A percentile compares a stretch with the other conserved stretches of the same genome.
These are phyloP conservation scores for Pichia thaimueangensis DNA, from an alignment of 805 yeast species.

Conservation along the genomic window DNA sequence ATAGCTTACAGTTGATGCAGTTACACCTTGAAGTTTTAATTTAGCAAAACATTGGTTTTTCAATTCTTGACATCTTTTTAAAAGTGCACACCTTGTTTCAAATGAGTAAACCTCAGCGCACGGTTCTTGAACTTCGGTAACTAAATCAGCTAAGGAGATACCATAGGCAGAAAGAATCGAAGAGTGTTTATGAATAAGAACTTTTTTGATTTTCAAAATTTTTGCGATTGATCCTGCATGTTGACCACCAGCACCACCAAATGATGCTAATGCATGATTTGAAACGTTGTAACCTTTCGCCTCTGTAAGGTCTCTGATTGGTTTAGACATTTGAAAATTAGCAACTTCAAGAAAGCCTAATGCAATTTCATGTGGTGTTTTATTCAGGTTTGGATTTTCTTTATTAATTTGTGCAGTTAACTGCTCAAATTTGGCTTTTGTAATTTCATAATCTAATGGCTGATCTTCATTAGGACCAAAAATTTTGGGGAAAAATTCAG, in stretches of 20 bases:
- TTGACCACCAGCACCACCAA: conserved; percentile 95
- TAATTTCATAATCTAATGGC: conserved; percentile 52
- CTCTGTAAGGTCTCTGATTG: conserved; percentile 78
- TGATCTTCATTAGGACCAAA: conserved; percentile 79
- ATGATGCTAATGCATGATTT: conserved; percentile 67
- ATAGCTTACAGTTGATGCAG: neutral
- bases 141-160: conserved; percentile 80
- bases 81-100: conserved; percentile 30
- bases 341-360: conserved; percentile 79
- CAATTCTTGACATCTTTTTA: conserved; percentile 41
- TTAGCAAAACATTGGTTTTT: conserved; percentile 35
- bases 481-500: conserved; percentile 71
- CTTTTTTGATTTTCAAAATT: conserved; percentile 58
- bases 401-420: conserved; percentile 53
- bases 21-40: conserved; percentile 43
- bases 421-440: conserved; percentile 43
- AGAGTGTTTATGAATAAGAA: conserved; percentile 73
- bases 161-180: conserved; percentile 85
- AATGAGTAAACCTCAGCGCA: conserved; percentile 40
- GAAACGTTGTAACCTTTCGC: conserved; percentile 69
- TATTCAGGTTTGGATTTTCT: conserved; percentile 36
- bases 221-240: conserved; percentile 76
- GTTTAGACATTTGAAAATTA: conserved; percentile 82
- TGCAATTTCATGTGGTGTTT: conserved; percentile 65
- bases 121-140: conserved; percentile 70